Evolutionary conservation across 371 early-diverging fungal species (phyloP).

Genomic region (Apophysomyces trapeziformis): DNA sequence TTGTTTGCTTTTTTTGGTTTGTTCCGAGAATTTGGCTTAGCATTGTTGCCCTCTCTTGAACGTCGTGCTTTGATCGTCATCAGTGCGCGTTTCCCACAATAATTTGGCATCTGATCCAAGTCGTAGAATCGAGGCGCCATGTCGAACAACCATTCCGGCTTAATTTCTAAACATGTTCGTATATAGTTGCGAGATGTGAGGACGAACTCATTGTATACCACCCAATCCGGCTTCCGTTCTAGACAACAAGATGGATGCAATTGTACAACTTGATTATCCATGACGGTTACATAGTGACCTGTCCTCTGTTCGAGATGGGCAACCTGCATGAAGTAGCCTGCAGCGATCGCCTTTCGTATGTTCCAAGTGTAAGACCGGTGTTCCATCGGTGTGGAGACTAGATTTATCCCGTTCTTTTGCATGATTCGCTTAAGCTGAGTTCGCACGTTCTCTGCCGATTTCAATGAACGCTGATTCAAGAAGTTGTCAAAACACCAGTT

Average conservation of each 20-base stretch:
- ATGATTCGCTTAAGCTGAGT: constrained; percentile 88
- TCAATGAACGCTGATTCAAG: constrained; percentile 76
- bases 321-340: constrained; percentile 13
- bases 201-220: constrained; percentile 97
- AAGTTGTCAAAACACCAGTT: constrained; percentile 90
- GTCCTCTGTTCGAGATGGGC: neutral
- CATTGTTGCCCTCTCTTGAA: constrained; percentile 16
- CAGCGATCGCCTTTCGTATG: constrained; percentile 1
- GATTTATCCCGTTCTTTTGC: constrained; percentile 81
- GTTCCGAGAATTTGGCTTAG: neutral
- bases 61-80: constrained; percentile 41
- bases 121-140: constrained; percentile 81
- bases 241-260: constrained; percentile 94
- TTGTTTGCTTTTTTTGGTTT: neutral
- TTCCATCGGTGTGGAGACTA: constrained; percentile 51
- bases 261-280: constrained; percentile 94
- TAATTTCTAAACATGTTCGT: constrained; percentile 90
- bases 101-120: constrained; percentile 54
- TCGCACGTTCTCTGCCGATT: constrained; percentile 79
- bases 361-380: neutral
- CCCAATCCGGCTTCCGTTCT: constrained; percentile 95
- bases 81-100: constrained; percentile 79
- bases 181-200: constrained; percentile 95
- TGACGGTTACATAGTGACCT: constrained; percentile 91
- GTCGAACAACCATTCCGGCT: constrained; percentile 92